Evolutionary conservation across 345 rosid genomes (phyloP), one percentile per base, ranked within the genome.

Genomic region (Brassica juncea): DNA sequence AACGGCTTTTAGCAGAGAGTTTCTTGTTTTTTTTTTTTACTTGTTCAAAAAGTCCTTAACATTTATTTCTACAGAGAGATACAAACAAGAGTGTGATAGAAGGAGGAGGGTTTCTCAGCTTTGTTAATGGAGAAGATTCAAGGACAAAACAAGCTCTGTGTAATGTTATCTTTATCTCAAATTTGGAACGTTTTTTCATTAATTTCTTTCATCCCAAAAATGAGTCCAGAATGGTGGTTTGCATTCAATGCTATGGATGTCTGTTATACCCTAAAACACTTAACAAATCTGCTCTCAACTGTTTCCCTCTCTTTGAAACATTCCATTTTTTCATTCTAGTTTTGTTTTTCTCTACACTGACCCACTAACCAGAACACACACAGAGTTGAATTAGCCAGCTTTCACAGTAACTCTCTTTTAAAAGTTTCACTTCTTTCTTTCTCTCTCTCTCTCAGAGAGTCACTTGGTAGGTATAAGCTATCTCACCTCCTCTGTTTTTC

Each of bases 121-220:
- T 32, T 84, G 76, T 72, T 39, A 59, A 90, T 90, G 97, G 97
- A 92, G 93, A 86, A 79, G 84, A 83, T 83, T 35, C 86, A 88
- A 87, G 92, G 87, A 84, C 88, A 86, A 80, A 83, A 87, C 71
- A 82, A 89, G 84, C 77, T 89, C 72, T 82, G 82, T 77, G 94
- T 44, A 44, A 44, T 81, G 93, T 84, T 39, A 79, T 49, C 80
- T 74, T 73, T 79, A 47, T 68, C 85, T 81, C 74, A 52, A 39
- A 82, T 84, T 75, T 68, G 71, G 85, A 80, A 76, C 83, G 35
- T 57, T 57, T 77, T 54, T 37, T 23, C 25, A 31, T 58, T 57
- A 59, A 23, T 60, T 27, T 60, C 57, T 16, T 82, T 68, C 42
- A 79, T 78, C 54, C 54, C 7, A 21, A 49, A 49, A 70, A 75